These are phyloP conservation scores for Claviceps sp. DNA, from an alignment of 2,329 filamentous ascomycete species.

Conservation along the genomic window DNA sequence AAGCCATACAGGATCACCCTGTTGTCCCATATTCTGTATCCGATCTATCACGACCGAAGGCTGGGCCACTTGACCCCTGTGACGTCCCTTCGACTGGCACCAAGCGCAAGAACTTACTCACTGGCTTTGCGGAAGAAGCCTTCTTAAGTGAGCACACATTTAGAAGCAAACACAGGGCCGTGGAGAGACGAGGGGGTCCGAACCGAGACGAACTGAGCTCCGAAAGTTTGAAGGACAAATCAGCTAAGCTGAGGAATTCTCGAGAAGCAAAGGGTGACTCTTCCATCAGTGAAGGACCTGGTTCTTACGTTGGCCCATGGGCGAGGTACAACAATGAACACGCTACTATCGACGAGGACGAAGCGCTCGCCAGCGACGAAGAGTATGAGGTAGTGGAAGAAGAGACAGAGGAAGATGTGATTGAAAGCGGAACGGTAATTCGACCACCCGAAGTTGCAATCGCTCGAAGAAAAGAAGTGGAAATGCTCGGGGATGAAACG, in stretches of 20 bases:
- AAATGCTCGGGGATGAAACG: constrained; percentile 58
- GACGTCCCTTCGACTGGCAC: constrained; percentile 44
- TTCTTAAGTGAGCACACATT: constrained; percentile 87
- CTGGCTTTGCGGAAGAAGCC: constrained; percentile 78
- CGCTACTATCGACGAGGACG: constrained; percentile 60
- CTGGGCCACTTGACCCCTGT: constrained; percentile 66
- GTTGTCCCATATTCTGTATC: constrained; percentile 57
- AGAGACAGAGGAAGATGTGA: constrained; percentile 57
- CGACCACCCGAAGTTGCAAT: constrained; percentile 41
- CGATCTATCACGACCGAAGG: constrained; percentile 49
- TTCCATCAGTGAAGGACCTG: constrained; percentile 71
- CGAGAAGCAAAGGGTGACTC: constrained; percentile 78
- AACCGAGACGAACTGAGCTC: constrained; percentile 42
- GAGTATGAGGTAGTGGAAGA: constrained; percentile 69
- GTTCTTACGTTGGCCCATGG: constrained; percentile 90
- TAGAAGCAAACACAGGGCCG: constrained; percentile 70
- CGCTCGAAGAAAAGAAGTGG: constrained; percentile 41
- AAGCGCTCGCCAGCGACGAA: constrained; percentile 64
- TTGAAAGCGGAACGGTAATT: constrained; percentile 51
- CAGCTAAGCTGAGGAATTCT: constrained; percentile 53
- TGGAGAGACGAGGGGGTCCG: constrained; percentile 52
- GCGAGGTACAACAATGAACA: constrained; percentile 68
- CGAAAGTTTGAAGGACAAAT: constrained; percentile 53
- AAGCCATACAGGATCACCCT: constrained; percentile 43
- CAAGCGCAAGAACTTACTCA: constrained; percentile 72